Evolutionary conservation across 331 rosid genomes (phyloP).

Genomic region (Malus hybrid): DNA sequence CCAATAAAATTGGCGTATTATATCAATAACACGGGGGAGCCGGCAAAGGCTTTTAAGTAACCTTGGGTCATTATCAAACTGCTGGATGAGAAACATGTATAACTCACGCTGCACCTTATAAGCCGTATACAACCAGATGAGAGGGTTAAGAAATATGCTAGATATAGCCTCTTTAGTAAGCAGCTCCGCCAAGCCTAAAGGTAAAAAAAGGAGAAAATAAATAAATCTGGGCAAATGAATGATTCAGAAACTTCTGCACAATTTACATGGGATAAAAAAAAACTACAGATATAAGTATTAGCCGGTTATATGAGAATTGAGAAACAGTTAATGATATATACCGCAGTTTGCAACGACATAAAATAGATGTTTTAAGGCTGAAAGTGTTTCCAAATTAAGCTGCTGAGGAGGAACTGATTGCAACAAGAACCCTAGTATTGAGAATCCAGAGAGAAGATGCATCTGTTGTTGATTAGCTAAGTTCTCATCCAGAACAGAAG

Average conservation of each 20-base stretch:
- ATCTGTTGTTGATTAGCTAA: slow-evolving; percentile 92
- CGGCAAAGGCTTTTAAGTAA: slow-evolving; percentile 68
- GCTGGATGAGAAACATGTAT: slow-evolving; percentile 93
- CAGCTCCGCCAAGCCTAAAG: slow-evolving; percentile 66
- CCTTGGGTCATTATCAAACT: slow-evolving; percentile 89
- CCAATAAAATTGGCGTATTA: slow-evolving; percentile 72
- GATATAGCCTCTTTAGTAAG: slow-evolving; percentile 79
- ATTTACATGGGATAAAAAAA: background rate
- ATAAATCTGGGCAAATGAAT: background rate
- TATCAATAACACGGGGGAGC: slow-evolving; percentile 84
- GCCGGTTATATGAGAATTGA: slow-evolving; percentile 19
- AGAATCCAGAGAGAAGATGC: slow-evolving; percentile 94
- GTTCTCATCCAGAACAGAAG: slow-evolving; percentile 88
- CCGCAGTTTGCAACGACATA: slow-evolving; percentile 75
- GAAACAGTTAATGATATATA: slow-evolving; percentile 21
- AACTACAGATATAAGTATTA: background rate
- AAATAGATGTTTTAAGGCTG: slow-evolving; percentile 75
- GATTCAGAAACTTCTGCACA: background rate
- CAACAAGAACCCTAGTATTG: slow-evolving; percentile 87
- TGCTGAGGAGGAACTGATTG: slow-evolving; percentile 82
- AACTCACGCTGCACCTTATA: slow-evolving; percentile 91
- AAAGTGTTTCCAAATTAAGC: slow-evolving; percentile 77
- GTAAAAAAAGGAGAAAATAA: slow-evolving; percentile 4
- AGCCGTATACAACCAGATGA: slow-evolving; percentile 66
- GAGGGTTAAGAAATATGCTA: slow-evolving; percentile 85